These are phyloP conservation scores for Medicago truncatula DNA, from an alignment of 306 rosid genomes.

Conservation along the genomic window MtrunA17r5.0-ANR NC_053042.1:55596001-55596500, in stretches of 20 bases:
- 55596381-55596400: constrained; percentile 15
- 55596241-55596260: constrained; percentile 1
- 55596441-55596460: constrained; percentile 84
- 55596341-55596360: constrained; percentile 25
- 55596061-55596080: constrained; percentile 30
- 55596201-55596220: constrained; percentile 24
- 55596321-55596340: constrained; percentile 27
- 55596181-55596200: constrained; percentile 37
- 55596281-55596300: neutral
- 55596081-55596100: constrained; percentile 1
- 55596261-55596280: constrained; percentile 16
- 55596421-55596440: constrained; percentile 90
- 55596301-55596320: constrained; percentile 3
- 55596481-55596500: constrained; percentile 59
- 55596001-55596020: constrained; percentile 17
- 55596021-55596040: too few relatives aligned
- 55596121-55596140: neutral
- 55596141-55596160: constrained; percentile 27
- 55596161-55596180: constrained; percentile 23
- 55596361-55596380: constrained; percentile 29
- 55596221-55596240: neutral
- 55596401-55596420: constrained; percentile 1
- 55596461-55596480: constrained; percentile 71
- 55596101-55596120: neutral
- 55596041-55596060: constrained; percentile 8